Percentiles rank a stretch among this genome's conserved stretches.
phyloP scores from a whole-genome alignment of 345 rosid species.

The Salix caprea region DNA sequence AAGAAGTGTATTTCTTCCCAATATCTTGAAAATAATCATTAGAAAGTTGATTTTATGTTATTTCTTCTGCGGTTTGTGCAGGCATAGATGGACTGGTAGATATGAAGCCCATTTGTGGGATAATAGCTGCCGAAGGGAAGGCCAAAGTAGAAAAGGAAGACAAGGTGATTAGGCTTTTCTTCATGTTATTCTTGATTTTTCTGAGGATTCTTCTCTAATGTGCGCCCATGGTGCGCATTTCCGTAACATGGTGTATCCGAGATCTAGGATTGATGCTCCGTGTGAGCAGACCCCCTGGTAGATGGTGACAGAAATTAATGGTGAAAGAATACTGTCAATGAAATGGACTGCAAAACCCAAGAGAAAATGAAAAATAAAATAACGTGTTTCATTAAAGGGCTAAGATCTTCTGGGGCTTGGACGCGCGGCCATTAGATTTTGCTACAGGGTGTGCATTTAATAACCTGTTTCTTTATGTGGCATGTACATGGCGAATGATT shows the following conservation, averaged over 20 bases:
- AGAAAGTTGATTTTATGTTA: background rate
- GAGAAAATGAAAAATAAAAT: background rate
- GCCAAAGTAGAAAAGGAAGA: conserved; percentile 86
- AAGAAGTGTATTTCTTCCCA: background rate
- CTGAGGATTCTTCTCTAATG: background rate
- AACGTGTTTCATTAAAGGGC: background rate
- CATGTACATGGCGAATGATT: conserved; percentile 44
- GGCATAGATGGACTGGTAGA: conserved; percentile 94
- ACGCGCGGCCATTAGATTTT: background rate
- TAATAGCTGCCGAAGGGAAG: conserved; percentile 90
- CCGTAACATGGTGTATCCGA: background rate
- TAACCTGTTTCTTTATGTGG: conserved; percentile 29
- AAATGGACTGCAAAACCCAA: background rate
- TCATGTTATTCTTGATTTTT: background rate
- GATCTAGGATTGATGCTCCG: background rate
- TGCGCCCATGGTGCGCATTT: background rate
- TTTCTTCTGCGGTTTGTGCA: conserved; percentile 9
- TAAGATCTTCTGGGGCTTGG: conserved; percentile 12
- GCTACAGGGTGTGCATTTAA: conserved; percentile 2
- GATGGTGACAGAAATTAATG: background rate
- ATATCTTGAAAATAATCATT: background rate
- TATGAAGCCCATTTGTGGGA: conserved; percentile 97
- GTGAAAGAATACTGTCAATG: background rate
- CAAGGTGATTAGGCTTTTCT: conserved; percentile 50
- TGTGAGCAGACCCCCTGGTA: background rate